A percentile compares a stretch with the other conserved stretches of the same genome.
These are phyloP conservation scores for Rutstroemia sp. DNA, from an alignment of 2,329 filamentous ascomycete genomes.

Conservation along the genomic window DNA sequence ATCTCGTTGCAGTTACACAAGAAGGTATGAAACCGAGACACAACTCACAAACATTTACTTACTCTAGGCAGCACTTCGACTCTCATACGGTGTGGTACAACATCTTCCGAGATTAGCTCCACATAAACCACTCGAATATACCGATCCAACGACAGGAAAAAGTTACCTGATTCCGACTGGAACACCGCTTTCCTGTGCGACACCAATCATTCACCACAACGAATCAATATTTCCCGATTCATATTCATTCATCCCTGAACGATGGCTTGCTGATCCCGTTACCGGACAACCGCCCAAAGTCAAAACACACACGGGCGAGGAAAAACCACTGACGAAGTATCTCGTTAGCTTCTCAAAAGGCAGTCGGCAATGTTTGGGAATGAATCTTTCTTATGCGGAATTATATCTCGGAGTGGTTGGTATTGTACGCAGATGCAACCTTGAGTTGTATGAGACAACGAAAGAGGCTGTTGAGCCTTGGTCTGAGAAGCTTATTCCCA, in stretches of 20 bases:
- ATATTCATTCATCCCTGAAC: conserved; percentile 34
- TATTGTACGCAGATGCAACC: conserved; percentile 1
- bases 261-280: conserved; percentile 32
- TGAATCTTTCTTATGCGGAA: conserved; percentile 15
- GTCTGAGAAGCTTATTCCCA: background rate
- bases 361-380: conserved; percentile 36
- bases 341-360: conserved; percentile 39
- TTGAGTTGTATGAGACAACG: conserved; percentile 1
- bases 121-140: conserved; percentile 15
- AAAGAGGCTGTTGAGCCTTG: conserved; percentile 2
- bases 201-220: conserved; percentile 34
- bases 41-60: background rate
- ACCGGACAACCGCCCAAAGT: background rate
- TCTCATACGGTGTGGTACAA: conserved; percentile 27
- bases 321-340: conserved; percentile 18
- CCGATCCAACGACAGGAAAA: conserved; percentile 12
- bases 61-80: conserved; percentile 20
- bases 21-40: conserved; percentile 20
- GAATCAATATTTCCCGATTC: conserved; percentile 33
- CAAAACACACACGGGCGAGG: background rate
- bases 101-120: conserved; percentile 24
- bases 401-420: conserved; percentile 5
- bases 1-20: conserved; percentile 28
- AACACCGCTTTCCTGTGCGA: conserved; percentile 34
- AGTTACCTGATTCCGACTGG: conserved; percentile 21